Evolutionary conservation across 2,329 filamentous ascomycete genomes (phyloP), one percentile per base, ranked within the genome.

Genomic region (Microsporum canis): DNA sequence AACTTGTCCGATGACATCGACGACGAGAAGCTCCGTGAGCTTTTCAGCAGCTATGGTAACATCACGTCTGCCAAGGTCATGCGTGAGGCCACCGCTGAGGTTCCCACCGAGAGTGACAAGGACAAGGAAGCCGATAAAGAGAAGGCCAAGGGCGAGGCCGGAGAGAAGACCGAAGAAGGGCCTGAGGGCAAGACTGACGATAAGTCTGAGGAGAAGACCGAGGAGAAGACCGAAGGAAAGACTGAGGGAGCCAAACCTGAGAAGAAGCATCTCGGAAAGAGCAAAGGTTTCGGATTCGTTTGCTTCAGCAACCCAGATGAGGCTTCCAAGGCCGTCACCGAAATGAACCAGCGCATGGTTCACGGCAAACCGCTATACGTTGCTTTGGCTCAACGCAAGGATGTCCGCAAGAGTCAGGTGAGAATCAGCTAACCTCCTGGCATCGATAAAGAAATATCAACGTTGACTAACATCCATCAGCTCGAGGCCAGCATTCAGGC

Each of bases 291-390:
- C 75, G 94, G 94, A 71, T 99, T 99, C 77, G 94, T 99, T 73
- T 99, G 94, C 88, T 99, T 99, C 82, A 94, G 89, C 84, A 97
- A 95, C 83, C 91, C 94, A 63, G 94, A 99, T 71, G 94, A 99
- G 76, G 94, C 94, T 67, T 96, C 92, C 79, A 97, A 97, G 85
- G 94, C 94, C 66, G 92, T 99, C 66, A 91, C 91, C 64, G 94
- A 99, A 78, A 96, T 97, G 90, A 99, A 99, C 83, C 92, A 97
- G 83, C 91, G 94, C 77, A 99, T 99, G 94, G 83, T 97, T 68
- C 88, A 91, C 76, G 84, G 84, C 80, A 99, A 99, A 86, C 94
- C 94, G 62, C 83, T 99, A 64, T 99, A 99, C 74, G 94, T 99
- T 71, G 94, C 94, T 70, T 85, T 99, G 67, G 94, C 94, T 66